Conservation (phyloP, 1,284 basidiomycete genomes). For the Xanthoconium separans region DNA sequence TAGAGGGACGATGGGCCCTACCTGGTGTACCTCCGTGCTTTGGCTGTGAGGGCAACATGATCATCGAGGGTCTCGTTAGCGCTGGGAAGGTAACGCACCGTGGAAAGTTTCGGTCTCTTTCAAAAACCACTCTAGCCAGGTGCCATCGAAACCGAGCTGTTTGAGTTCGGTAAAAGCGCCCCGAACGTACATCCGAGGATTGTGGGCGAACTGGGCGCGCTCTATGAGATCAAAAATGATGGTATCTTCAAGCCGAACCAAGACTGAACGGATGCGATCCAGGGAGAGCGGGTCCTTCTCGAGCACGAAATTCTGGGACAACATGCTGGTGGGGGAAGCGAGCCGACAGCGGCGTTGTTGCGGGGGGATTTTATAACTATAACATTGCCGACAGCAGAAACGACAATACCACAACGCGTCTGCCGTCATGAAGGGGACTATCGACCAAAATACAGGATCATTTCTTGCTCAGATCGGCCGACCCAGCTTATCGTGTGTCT, state of each 20-base stretch:
- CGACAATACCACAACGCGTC: too few relatives aligned
- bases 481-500: too few relatives aligned
- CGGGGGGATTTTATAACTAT: not conserved
- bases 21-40: constrained; percentile 92
- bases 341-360: not conserved
- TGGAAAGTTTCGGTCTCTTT: constrained; percentile 94
- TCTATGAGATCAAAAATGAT: constrained; percentile 98
- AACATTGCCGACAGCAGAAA: too few relatives aligned
- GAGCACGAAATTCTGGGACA: constrained; percentile 69
- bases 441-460: too few relatives aligned
- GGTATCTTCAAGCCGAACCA: constrained; percentile 93
- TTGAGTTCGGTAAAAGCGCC: constrained; percentile 79
- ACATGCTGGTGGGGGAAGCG: constrained; percentile 39
- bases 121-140: constrained; percentile 97
- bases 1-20: constrained; percentile 33
- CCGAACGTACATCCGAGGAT: constrained; percentile 85
- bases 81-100: constrained; percentile 54
- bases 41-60: constrained; percentile 53
- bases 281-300: constrained; percentile 78
- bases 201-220: constrained; percentile 94
- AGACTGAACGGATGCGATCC: constrained; percentile 82
- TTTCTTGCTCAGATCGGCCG: too few relatives aligned
- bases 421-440: too few relatives aligned
- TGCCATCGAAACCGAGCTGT: constrained; percentile 73
- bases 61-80: not conserved